Base-by-base conservation (phyloP, 805 yeast species). In the Lachancea thermotolerans region DNA sequence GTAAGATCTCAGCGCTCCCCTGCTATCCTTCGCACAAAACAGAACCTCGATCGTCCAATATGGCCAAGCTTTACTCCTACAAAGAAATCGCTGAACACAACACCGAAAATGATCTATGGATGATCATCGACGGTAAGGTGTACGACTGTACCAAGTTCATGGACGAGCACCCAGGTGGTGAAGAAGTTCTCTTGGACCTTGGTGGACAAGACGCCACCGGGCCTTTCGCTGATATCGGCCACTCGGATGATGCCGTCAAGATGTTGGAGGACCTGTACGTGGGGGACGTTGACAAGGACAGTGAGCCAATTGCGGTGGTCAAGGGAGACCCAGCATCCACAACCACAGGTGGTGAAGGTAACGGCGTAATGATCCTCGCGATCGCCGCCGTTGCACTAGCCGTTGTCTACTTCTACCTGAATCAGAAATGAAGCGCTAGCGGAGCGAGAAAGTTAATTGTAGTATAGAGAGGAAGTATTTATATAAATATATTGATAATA, bases 231-330 rank as follows among this genome's bases (percentile, higher is more conserved):
- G 97, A 91, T 58, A 90, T 93, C 62, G 99, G 99, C 31, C 99
- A 93, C 70, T 88, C 98, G 31, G 97, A 90, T 51, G 96, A 90
- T 55, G 98, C 99, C 35, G 80, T 81, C 56, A 93, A 83, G 57
- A 73, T 83, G 55, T 72, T 93, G 58, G 73, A 69, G 37, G 79
- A 76, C 35, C 70, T 88, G 60, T 71, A 76, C 54, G 75, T 93
- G 48, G 99, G 99, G 53, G 81, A 75, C 43, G 73, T 91, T 42
- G 90, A 89, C 59, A 85, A 81, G 39, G 74, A 75, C 34, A 76
- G 77, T 51, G 60, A 57, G 39, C 67, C 66, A n/a, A 58, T 51
- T 12, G 50, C 49, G 35, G 45, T 43, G 35, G 59, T 61, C 27
- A 60, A 55, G 12, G 48, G 69, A 5, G 53, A 47, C 31, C 44